Conservation (phyloP, 257 asterid genomes). For the Solanum chiquidenum region DNA sequence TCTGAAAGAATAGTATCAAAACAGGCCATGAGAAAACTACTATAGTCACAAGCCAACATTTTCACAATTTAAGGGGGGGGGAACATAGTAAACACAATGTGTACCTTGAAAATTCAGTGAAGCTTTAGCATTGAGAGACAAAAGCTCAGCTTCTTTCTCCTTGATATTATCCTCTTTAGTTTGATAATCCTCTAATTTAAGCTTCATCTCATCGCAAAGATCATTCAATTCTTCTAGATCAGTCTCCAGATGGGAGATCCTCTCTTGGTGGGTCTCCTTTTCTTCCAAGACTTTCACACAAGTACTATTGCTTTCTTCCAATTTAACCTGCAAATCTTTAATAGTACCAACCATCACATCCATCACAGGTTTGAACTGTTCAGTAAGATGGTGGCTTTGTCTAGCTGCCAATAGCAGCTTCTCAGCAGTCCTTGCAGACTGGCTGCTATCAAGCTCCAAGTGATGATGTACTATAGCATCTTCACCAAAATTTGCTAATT, state of each 20-base stretch:
- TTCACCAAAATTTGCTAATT: constrained; percentile 16
- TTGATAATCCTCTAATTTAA: constrained; percentile 37
- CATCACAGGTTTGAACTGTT: constrained; percentile 30
- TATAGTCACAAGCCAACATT: neutral
- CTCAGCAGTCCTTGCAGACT: constrained; percentile 39
- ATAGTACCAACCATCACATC: constrained; percentile 22
- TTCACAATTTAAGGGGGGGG: neutral
- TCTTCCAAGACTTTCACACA: constrained; percentile 41
- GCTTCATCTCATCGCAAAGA: constrained; percentile 32
- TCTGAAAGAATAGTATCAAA: constrained; percentile 42
- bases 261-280: constrained; percentile 37
- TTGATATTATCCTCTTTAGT: constrained; percentile 31
- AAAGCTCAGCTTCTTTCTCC: constrained; percentile 51
- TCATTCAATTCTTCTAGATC: constrained; percentile 38
- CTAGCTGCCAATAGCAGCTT: constrained; percentile 48
- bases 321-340: constrained; percentile 38
- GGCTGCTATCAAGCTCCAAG: constrained; percentile 22
- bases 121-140: constrained; percentile 21
- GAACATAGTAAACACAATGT: neutral
- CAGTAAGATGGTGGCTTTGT: constrained; percentile 30
- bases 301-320: constrained; percentile 37
- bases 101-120: constrained; percentile 46
- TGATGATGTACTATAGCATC: constrained; percentile 14
- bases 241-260: constrained; percentile 48
- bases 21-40: neutral